phyloP scores from a whole-genome alignment of 1,139 yeast genomes.

The Suhomyces bolitotheri region DNA sequence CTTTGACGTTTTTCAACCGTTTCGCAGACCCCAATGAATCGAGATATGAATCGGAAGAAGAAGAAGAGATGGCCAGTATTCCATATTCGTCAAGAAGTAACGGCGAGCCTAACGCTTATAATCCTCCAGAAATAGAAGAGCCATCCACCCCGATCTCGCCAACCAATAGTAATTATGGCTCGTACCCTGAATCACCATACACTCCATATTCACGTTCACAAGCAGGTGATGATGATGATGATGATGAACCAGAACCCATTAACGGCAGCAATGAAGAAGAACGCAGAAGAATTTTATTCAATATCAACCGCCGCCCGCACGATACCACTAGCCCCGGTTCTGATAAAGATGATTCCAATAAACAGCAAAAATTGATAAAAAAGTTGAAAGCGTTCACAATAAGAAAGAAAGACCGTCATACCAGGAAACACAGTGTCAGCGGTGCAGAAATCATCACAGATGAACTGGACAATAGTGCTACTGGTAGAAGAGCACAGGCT shows the following conservation, averaged over 20 bases:
- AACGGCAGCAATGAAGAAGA: too few relatives aligned
- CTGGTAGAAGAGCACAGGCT: constrained; percentile 58
- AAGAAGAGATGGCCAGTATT: constrained; percentile 20
- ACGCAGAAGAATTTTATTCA: constrained; percentile 5
- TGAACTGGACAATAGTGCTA: constrained; percentile 29
- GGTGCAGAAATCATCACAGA: constrained; percentile 22
- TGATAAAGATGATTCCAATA: constrained; percentile 16
- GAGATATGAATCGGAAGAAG: constrained; percentile 29
- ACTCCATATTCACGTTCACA: background rate
- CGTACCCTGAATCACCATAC: background rate
- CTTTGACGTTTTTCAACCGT: constrained; percentile 29
- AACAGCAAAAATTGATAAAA: constrained; percentile 21
- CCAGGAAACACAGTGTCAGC: constrained; percentile 22
- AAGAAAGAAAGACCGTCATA: constrained; percentile 25
- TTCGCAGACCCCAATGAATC: constrained; percentile 27
- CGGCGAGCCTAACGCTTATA: constrained; percentile 2
- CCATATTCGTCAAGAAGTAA: constrained; percentile 12
- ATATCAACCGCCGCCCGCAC: constrained; percentile 8
- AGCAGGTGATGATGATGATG: constrained; percentile 9
- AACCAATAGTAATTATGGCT: background rate
- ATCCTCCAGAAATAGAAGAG: constrained; percentile 1
- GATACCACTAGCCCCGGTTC: constrained; percentile 3
- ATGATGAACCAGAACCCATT: constrained; percentile 3
- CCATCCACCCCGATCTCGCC: constrained; percentile 4
- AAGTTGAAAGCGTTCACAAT: constrained; percentile 32